A percentile compares a stretch with the other conserved stretches of the same genome.
phyloP scores from a whole-genome alignment of 306 rosid species.

The Quillaja saponaria region DNA sequence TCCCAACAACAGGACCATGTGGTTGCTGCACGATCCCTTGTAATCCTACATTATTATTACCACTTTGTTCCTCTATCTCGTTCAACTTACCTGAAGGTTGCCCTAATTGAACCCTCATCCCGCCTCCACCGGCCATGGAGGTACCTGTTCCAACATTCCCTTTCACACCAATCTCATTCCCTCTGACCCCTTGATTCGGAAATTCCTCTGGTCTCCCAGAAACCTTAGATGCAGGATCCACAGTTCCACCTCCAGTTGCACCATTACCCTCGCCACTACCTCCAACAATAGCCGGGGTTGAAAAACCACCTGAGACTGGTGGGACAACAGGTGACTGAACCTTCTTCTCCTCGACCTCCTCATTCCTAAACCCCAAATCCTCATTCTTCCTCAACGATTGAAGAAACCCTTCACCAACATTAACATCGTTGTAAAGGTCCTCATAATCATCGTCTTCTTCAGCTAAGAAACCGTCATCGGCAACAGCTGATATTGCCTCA shows the following conservation, averaged over 20 bases:
- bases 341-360: conserved; percentile 56
- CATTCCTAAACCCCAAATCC: conserved; percentile 55
- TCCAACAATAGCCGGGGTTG: conserved; percentile 54
- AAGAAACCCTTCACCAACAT: conserved; percentile 88
- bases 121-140: conserved; percentile 48
- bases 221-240: conserved; percentile 44
- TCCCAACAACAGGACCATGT: conserved; percentile 41
- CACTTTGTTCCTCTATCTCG: conserved; percentile 64
- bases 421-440: conserved; percentile 94
- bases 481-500: conserved; percentile 97
- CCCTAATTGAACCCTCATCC: conserved; percentile 84
- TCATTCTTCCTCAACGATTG: conserved; percentile 79
- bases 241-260: not conserved
- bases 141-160: conserved; percentile 47
- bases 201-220: conserved; percentile 46
- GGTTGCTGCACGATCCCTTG: conserved; percentile 61
- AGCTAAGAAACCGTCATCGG: conserved; percentile 78
- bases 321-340: conserved; percentile 27
- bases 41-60: conserved; percentile 40
- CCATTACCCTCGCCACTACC: conserved; percentile 35
- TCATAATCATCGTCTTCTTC: conserved; percentile 96
- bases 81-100: conserved; percentile 51
- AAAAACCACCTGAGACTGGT: conserved; percentile 32
- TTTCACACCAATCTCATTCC: conserved; percentile 48
- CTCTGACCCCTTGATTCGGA: conserved; percentile 75